A percentile compares a stretch with the other conserved stretches of the same genome.
phyloP scores from a whole-genome alignment of 176 grass and related monocot genomes.

The Aegilops umbellulata region DNA sequence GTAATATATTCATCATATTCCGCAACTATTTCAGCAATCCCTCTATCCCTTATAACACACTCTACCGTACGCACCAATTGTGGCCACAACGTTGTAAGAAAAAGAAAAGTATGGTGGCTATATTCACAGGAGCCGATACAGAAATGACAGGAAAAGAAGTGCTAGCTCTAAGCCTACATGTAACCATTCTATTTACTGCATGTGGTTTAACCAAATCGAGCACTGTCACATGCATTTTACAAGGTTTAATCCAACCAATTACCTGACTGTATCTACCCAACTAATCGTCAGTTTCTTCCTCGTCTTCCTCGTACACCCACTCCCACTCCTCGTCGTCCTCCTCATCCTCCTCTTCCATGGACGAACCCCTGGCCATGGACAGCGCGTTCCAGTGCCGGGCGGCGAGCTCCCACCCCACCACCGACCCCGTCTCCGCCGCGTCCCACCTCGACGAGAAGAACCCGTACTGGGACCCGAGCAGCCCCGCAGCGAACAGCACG shows the following conservation, averaged over 20 bases:
- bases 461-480: slow-evolving; percentile 43
- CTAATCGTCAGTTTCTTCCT: slow-evolving; percentile 32
- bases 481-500: slow-evolving; percentile 20
- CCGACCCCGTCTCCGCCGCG: slow-evolving; percentile 5
- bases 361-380: slow-evolving; percentile 9
- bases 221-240: too few relatives aligned
- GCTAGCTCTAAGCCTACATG: background rate
- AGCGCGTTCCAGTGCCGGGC: slow-evolving; percentile 32
- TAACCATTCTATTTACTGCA: slow-evolving; percentile 2
- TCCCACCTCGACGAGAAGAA: slow-evolving; percentile 57
- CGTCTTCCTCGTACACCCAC: background rate
- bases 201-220: slow-evolving; percentile 7
- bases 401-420: slow-evolving; percentile 46
- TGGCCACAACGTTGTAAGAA: too few relatives aligned
- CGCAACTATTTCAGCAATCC: too few relatives aligned
- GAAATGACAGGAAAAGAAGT: background rate
- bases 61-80: too few relatives aligned
- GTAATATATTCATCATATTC: too few relatives aligned
- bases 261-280: background rate
- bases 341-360: background rate
- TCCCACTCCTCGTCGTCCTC: slow-evolving; percentile 12
- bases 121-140: too few relatives aligned
- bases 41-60: too few relatives aligned
- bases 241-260: slow-evolving; percentile 1
- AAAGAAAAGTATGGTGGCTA: too few relatives aligned